phyloP scores from a whole-genome alignment of 805 yeast species.

The Jamesozyma lodderae region DNA sequence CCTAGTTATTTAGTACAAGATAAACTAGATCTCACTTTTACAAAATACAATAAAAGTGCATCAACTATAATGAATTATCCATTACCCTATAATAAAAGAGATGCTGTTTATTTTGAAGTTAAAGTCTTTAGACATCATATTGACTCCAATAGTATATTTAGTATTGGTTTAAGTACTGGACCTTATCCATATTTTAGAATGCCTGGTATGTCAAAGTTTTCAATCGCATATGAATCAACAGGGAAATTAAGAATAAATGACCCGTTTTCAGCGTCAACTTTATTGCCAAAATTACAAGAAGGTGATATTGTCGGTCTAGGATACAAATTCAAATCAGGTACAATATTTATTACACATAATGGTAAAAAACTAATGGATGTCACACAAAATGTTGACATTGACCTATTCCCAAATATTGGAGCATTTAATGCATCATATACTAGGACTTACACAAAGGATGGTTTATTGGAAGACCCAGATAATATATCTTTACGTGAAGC shows the following conservation, averaged over 20 bases:
- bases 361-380: slow-evolving; percentile 82
- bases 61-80: slow-evolving; percentile 32
- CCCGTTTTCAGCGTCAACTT: slow-evolving; percentile 40
- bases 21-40: slow-evolving; percentile 27
- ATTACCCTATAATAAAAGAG: slow-evolving; percentile 42
- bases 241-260: slow-evolving; percentile 62
- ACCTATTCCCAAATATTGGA: slow-evolving; percentile 34
- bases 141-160: slow-evolving; percentile 40
- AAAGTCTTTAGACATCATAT: slow-evolving; percentile 36
- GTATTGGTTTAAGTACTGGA: slow-evolving; percentile 59
- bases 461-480: slow-evolving; percentile 30
- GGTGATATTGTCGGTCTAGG: slow-evolving; percentile 96
- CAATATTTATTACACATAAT: slow-evolving; percentile 86
- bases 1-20: slow-evolving; percentile 31
- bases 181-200: slow-evolving; percentile 70
- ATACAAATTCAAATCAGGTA: slow-evolving; percentile 68
- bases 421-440: slow-evolving; percentile 33
- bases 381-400: slow-evolving; percentile 55
- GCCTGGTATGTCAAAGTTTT: slow-evolving; percentile 65
- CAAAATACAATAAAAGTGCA: slow-evolving; percentile 26
- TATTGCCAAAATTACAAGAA: slow-evolving; percentile 43
- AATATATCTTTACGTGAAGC: slow-evolving; percentile 23
- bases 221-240: slow-evolving; percentile 63
- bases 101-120: slow-evolving; percentile 59
- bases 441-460: slow-evolving; percentile 30